These are phyloP conservation scores for Phialocephala sp. DNA, from an alignment of 2,329 filamentous ascomycete species.

Conservation along the genomic window DNA sequence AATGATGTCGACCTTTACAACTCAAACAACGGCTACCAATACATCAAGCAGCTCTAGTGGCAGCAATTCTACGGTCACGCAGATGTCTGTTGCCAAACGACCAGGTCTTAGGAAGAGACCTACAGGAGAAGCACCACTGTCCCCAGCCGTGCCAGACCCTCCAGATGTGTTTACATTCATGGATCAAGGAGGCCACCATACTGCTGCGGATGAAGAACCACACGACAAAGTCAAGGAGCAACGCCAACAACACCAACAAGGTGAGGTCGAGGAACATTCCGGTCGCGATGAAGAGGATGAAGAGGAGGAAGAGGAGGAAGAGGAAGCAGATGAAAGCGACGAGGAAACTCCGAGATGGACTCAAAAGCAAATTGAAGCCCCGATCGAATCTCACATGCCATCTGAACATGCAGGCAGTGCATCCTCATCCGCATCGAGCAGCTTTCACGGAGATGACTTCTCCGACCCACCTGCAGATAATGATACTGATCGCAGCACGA, in stretches of 20 bases:
- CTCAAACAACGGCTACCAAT: slow-evolving; percentile 40
- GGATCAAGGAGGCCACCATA: slow-evolving; percentile 21
- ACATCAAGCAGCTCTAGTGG: slow-evolving; percentile 49
- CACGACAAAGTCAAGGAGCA: slow-evolving; percentile 12
- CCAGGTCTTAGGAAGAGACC: slow-evolving; percentile 28
- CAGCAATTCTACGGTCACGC: slow-evolving; percentile 50
- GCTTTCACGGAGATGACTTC: slow-evolving; percentile 45
- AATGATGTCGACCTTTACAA: slow-evolving; percentile 42
- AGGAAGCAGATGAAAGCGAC: slow-evolving; percentile 11
- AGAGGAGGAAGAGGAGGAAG: slow-evolving; percentile 13
- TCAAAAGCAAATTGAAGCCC: slow-evolving; percentile 19
- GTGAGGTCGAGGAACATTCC: slow-evolving; percentile 10
- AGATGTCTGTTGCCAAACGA: slow-evolving; percentile 40
- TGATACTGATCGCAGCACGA: slow-evolving; percentile 53
- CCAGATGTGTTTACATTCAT: slow-evolving; percentile 41
- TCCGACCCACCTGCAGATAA: slow-evolving; percentile 44
- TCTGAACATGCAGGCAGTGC: slow-evolving; percentile 39
- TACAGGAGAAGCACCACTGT: slow-evolving; percentile 34
- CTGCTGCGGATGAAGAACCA: background rate
- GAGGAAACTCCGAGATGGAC: slow-evolving; percentile 26
- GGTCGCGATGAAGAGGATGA: slow-evolving; percentile 23
- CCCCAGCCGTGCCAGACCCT: slow-evolving; percentile 41
- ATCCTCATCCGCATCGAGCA: slow-evolving; percentile 42
- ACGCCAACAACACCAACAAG: slow-evolving; percentile 19
- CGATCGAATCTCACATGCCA: slow-evolving; percentile 32